Base-by-base conservation (phyloP, 2,329 filamentous ascomycete species). In the Ophiocordyceps camponoti-rufipedis region DNA sequence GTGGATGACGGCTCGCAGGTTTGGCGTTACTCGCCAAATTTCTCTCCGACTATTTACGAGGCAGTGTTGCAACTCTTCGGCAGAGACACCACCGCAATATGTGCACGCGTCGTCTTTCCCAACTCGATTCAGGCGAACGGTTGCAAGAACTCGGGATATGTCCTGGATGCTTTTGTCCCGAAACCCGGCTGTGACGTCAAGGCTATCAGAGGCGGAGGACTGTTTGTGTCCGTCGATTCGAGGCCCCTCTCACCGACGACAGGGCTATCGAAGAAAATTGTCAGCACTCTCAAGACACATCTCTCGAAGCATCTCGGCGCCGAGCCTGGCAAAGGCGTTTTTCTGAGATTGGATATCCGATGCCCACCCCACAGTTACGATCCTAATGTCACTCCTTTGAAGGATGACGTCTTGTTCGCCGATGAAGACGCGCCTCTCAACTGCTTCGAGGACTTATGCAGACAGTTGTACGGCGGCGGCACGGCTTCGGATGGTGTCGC, bases 321-420 rank as follows among this genome's bases (percentile, higher is more conserved):
- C 1, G 52, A 61, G 9, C 48, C 52, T 31, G 7, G 52, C 57
- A 28, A 54, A 51, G 42, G 74, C 44, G 69, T 71, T 0, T 86
- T 87, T 54, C 59, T 86, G 39, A 68, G 68, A 39, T 59, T 88
- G 35, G 72, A 77, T 47, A 75, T 88, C 29, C 57, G 57, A 13
- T 87, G 81, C 53, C 70, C 75, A 0, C 55, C 63, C 1, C 69
- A 69, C 28, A 78, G 67, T 47, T 88, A 88, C 53, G 83, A 88
- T 59, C 66, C 71, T 1, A 88, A 87, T 51, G 60, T 87, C 6
- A 77, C 85, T 48, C 74, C 82, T 4, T 66, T 75, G 4, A 88
- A 88, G 55, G 76, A 85, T 47, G 75, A 85, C 52, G 70, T 88
- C 2, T 54, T 85, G 1, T 86, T 88, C 54, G 65, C 64, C 5